Base-by-base conservation (phyloP, 2,329 filamentous ascomycete genomes). In the Penicillium carneum region DNA sequence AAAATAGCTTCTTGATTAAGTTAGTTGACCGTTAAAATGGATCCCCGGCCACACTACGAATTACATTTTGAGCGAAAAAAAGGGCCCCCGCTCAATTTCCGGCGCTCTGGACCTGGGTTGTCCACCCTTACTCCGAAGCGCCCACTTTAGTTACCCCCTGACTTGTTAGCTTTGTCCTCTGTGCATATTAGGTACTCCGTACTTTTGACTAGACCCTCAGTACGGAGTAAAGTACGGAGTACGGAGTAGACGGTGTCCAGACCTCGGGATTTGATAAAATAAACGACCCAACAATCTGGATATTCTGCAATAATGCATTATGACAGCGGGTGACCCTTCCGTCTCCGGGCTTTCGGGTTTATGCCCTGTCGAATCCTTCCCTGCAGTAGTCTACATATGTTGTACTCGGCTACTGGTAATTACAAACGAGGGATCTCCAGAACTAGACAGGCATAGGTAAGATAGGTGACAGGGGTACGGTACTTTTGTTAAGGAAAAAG, bases 21-120 rank as follows among this genome's bases (percentile, higher is more conserved):
- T 58, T 66, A 63, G 61, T 61, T 53, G 62, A 55, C 63, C 65
- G 63, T 67, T 64, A 34, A 39, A 55, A 57, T 39, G 53, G 56
- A 49, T 51, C 26, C 6, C 6, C 41, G 52, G 23, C 33, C 29
- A 26, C 34, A 59, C 46, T 16, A 55, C 23, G 5, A 12, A 55
- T 41, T 47, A 23, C 7, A 9, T 4, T 36, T 36, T 26, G 11
- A 29, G 12, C 23, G 26, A 33, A 23, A 45, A 38, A 16, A 39
- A 57, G 36, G 8, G 0, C 33, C 8, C 33, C 33, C 48, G 43
- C 26, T 45, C 26, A n/a, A 31, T 47, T 26, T 36, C 57, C 38
- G 31, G 36, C 8, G 45, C 14, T 43, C 23, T 36, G 51, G 51
- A 31, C 3, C 51, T 18, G 57, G 51, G 57, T 38, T 34, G 16